Evolutionary conservation across 202 grass and related monocot species (phyloP), one percentile per base, ranked within the genome.

Genomic region (Panicum virgatum): DNA sequence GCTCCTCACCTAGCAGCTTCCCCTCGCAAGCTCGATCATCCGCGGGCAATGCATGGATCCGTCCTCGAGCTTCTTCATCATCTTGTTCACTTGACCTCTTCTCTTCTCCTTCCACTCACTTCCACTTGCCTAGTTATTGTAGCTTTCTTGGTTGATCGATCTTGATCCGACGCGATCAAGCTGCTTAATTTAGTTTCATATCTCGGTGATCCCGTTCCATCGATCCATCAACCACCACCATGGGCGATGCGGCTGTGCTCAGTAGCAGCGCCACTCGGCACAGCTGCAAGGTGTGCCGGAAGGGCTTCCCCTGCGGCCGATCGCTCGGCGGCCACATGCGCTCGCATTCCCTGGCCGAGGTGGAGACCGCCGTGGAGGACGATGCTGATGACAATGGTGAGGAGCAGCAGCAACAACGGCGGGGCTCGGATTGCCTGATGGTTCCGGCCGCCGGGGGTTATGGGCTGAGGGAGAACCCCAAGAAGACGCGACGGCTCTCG

Each of bases 241-340:
- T 88, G 80, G 68, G 30, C 9, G 68, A 74, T 56, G 68, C 74
- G 81, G 51, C 19, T 1, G 60, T 84, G 67, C 80, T 88, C 42
- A 73, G 13, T 59, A 73, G 56, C 25, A 66, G 74, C 32, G 44
- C 81, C 59, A 68, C 53, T 52, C 52, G 54, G 18, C 84, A 92
- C 77, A 81, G 34, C 70, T 92, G 90, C 62, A 92, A 89, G 81
- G 86, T 89, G 16, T 92, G 90, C 63, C 51, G 87, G 22, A 92
- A 87, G 81, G 78, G 84, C 52, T 92, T 87, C 81, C 80, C 87
- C 51, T 92, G 87, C 39, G 87, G 84, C 65, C 78, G 87, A 30
- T 92, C 90, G 26, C 79, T 92, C 22, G 87, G 90, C 56, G 87
- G 87, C 46, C 90, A 92, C 77, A 92, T 92, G 90, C 77, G 90